A percentile compares a stretch with the other conserved stretches of the same genome.
These are phyloP conservation scores for Onygena corvina DNA, from an alignment of 2,329 filamentous ascomycete species.

Conservation along the genomic window DNA sequence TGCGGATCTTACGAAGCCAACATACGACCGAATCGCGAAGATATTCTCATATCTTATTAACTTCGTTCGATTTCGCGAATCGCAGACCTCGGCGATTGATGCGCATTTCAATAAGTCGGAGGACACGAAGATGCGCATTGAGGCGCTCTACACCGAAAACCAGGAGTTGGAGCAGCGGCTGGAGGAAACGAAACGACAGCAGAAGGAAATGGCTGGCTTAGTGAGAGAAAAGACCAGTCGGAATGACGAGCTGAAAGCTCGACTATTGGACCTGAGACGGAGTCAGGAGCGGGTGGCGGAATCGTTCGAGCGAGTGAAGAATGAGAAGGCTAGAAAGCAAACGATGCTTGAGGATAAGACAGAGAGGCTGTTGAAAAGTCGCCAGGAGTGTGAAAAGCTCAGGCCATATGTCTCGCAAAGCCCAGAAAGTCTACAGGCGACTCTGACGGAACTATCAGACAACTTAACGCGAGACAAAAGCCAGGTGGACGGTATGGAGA, in stretches of 20 bases:
- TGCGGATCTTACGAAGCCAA: constrained; percentile 80
- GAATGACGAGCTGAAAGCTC: constrained; percentile 76
- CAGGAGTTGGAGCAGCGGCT: constrained; percentile 72
- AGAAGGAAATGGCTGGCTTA: constrained; percentile 66
- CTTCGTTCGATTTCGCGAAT: constrained; percentile 93
- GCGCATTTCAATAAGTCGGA: constrained; percentile 88
- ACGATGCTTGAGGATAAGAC: constrained; percentile 42
- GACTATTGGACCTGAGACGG: constrained; percentile 64
- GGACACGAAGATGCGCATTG: constrained; percentile 73
- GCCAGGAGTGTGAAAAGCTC: constrained; percentile 79
- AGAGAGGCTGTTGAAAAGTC: constrained; percentile 48
- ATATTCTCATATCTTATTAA: constrained; percentile 98
- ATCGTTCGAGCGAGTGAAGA: constrained; percentile 69
- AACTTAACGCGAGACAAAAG: constrained; percentile 65
- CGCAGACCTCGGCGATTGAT: constrained; percentile 78
- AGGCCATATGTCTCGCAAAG: constrained; percentile 86
- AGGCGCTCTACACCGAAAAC: constrained; percentile 73
- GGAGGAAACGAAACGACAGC: constrained; percentile 67
- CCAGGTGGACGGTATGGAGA: constrained; percentile 78
- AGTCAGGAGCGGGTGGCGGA: constrained; percentile 74
- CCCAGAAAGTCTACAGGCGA: constrained; percentile 68
- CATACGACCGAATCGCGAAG: constrained; percentile 77
- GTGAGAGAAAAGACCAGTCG: constrained; percentile 73
- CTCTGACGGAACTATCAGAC: constrained; percentile 68
- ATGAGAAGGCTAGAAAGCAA: constrained; percentile 66